These are phyloP conservation scores for Hortaea werneckii DNA, from an alignment of 2,329 filamentous ascomycete genomes.

Conservation along the genomic window DNA sequence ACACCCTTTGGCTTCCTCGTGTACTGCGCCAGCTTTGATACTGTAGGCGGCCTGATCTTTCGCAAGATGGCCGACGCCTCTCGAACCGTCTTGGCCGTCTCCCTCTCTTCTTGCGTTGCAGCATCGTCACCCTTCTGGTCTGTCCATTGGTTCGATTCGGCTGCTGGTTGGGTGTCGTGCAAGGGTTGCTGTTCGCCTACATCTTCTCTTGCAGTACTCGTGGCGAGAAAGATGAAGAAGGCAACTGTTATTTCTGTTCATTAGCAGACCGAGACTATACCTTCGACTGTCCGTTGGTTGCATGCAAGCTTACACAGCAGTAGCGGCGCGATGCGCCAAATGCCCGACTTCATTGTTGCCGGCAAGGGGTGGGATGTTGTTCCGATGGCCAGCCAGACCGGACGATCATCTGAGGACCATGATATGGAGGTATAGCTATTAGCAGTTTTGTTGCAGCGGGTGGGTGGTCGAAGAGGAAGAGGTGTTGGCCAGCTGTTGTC, in stretches of 20 bases:
- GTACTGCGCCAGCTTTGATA: slow-evolving; percentile 31
- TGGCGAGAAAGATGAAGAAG: slow-evolving; percentile 13
- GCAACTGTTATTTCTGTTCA: slow-evolving; percentile 7
- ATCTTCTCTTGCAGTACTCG: slow-evolving; percentile 6
- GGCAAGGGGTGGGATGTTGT: neutral
- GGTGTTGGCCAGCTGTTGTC: neutral
- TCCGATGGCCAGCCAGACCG: too few relatives aligned
- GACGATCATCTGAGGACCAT: too few relatives aligned
- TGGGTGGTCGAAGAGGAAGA: too few relatives aligned
- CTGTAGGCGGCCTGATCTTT: slow-evolving; percentile 31
- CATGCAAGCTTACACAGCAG: slow-evolving; percentile 11
- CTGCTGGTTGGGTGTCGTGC: slow-evolving; percentile 3
- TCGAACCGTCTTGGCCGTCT: slow-evolving; percentile 5
- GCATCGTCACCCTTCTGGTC: slow-evolving; percentile 2
- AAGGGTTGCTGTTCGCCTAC: slow-evolving; percentile 4
- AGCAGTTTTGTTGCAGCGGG: too few relatives aligned
- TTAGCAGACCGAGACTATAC: slow-evolving; percentile 2
- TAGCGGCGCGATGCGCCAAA: slow-evolving; percentile 14
- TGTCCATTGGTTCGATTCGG: slow-evolving; percentile 5
- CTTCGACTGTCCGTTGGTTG: neutral
- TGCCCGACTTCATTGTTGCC: slow-evolving; percentile 9
- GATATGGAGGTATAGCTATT: too few relatives aligned
- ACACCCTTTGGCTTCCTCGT: slow-evolving; percentile 46
- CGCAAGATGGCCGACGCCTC: slow-evolving; percentile 32
- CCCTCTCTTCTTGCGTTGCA: neutral